Conservation (phyloP, 345 rosid genomes). For the Eucalyptus cloeziana region DNA sequence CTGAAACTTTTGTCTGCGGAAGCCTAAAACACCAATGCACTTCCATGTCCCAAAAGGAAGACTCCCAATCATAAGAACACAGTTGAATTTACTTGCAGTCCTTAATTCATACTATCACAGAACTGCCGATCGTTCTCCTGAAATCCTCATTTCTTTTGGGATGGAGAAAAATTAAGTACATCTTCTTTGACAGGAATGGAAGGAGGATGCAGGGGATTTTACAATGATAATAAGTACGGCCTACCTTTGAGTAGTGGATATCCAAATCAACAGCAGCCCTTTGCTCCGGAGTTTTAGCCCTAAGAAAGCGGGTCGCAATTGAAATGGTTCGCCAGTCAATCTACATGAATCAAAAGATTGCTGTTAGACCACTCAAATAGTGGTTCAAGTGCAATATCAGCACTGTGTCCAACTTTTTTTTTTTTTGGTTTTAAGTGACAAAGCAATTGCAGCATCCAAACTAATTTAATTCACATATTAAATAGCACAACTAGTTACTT, state of each 20-base stretch:
- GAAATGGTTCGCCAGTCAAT: constrained; percentile 54
- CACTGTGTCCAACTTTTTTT: background rate
- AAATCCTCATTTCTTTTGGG: background rate
- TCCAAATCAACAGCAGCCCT: constrained; percentile 97
- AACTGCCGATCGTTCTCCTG: background rate
- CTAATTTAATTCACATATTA: background rate
- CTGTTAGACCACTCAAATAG: background rate
- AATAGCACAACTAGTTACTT: background rate
- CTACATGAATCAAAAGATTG: constrained; percentile 14
- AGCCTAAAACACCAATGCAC: background rate
- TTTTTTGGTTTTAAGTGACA: background rate
- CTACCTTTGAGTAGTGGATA: constrained; percentile 81
- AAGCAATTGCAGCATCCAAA: background rate
- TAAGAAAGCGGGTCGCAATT: constrained; percentile 66
- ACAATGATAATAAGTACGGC: background rate
- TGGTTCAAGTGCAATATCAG: background rate
- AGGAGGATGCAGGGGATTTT: background rate
- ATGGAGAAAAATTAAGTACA: background rate
- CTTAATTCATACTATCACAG: background rate
- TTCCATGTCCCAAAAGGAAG: background rate
- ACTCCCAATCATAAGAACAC: background rate
- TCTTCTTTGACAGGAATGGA: background rate
- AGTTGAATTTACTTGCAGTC: background rate
- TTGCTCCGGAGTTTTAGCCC: constrained; percentile 82
- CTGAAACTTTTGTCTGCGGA: background rate